Percentiles rank a stretch among this genome's conserved stretches.
Evolutionary conservation across 78 protist species (phyloP).

Genomic region (Guillardia theta): DNA sequence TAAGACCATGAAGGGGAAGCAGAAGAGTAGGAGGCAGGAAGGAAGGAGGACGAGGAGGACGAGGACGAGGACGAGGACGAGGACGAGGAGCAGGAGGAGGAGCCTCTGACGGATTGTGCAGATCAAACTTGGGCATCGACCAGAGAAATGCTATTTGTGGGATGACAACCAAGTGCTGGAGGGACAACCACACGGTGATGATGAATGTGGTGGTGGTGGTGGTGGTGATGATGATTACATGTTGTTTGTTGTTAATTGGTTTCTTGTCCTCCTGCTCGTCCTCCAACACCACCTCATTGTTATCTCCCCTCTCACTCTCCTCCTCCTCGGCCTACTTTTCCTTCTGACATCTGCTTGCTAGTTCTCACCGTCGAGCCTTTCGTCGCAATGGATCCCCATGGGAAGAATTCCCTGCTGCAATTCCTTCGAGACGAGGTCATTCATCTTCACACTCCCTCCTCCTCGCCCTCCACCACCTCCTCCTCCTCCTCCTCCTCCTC

Average conservation of each 20-base stretch:
- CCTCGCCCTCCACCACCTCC: not conserved
- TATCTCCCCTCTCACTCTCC: not conserved
- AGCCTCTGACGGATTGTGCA: not conserved
- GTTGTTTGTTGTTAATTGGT: not conserved
- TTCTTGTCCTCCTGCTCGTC: not conserved
- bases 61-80: too few relatives aligned
- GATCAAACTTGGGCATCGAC: not conserved
- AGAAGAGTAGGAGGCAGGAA: too few relatives aligned
- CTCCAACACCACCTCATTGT: not conserved
- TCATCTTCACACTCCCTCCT: not conserved
- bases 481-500: not conserved
- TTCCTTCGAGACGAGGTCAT: not conserved
- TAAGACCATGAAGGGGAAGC: too few relatives aligned
- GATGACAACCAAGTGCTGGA: not conserved
- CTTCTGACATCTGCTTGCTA: not conserved
- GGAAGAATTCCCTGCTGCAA: not conserved
- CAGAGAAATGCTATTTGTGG: not conserved
- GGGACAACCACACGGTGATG: not conserved
- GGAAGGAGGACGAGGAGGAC: too few relatives aligned
- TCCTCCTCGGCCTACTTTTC: not conserved
- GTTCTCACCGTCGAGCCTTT: not conserved
- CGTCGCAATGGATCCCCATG: not conserved
- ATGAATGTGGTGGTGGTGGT: not conserved
- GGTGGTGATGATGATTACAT: not conserved
- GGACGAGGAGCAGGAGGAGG: not conserved